Evolutionary conservation across 345 rosid species (phyloP), one percentile per base, ranked within the genome.

Genomic region (Odontarrhena argentea): DNA sequence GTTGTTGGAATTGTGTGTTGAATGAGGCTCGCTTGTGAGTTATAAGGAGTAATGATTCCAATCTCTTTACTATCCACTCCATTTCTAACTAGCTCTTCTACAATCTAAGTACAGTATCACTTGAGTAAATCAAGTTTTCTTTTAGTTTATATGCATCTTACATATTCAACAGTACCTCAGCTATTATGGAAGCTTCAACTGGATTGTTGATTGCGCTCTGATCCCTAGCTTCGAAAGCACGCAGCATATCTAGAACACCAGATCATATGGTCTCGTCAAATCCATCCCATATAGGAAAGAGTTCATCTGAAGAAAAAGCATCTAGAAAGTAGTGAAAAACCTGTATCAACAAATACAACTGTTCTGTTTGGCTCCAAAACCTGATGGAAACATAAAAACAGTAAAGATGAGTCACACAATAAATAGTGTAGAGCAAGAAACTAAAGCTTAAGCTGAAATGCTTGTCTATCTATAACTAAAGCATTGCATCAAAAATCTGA

Each of bases 1-100:
- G 73, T 55, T 3, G 25, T 50, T 51, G 70, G 55, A 70, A 86
- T 65, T 25, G 72, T 54, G 36, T 74, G 75, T 73, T 82, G 76
- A 55, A 90, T 84, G 72, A 90, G 91, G 80, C 76, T 84, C 34
- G 82, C 87, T 79, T 93, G 97, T 18, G 98, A 81, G 74, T 93
- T 93, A 76, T 93, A 93, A 28, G 98, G 98, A 60, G 97, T 88
- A 60, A 93, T 93, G 72, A 90, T 83, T 59, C 98, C 97, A 45
- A 93, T 87, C 62, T 90, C 91, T 60, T 86, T 82, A 47, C 79
- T 79, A 76, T 79, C 79, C 59, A 88, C 81, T 64, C 97, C 97
- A 60, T 77, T 78, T 41, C 70, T 76, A 11, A 85, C 63, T 48
- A 90, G 77, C 77, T 76, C 85, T 67, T 83, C 82, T 6, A 83